Evolutionary conservation across 805 yeast genomes (phyloP).

Genomic region (Wickerhamomyces bovis): DNA sequence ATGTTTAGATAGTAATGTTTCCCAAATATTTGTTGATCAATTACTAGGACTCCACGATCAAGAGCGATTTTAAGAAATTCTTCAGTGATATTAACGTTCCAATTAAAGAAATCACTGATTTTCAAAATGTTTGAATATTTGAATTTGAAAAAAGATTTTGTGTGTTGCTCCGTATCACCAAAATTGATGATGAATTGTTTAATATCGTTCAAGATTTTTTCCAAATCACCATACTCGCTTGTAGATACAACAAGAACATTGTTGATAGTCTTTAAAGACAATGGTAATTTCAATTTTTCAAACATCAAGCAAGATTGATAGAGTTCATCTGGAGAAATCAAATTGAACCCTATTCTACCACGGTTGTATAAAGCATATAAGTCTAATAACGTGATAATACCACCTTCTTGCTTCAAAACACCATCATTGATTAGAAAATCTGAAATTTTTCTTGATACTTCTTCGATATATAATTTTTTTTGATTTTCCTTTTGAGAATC

Average conservation of each 20-base stretch:
- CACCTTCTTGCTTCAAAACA: constrained; percentile 46
- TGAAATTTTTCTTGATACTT: constrained; percentile 71
- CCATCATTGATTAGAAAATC: constrained; percentile 52
- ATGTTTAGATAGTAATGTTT: constrained; percentile 53
- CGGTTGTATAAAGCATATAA: constrained; percentile 59
- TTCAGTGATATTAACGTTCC: constrained; percentile 60
- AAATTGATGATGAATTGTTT: constrained; percentile 23
- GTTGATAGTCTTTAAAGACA: constrained; percentile 35
- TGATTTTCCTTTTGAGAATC: constrained; percentile 23
- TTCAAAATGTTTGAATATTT: constrained; percentile 21
- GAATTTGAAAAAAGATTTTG: constrained; percentile 19
- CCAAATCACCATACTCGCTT: constrained; percentile 30
- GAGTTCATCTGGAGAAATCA: constrained; percentile 67
- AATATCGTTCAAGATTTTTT: constrained; percentile 24
- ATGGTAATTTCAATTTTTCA: constrained; percentile 52
- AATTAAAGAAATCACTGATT: constrained; percentile 36
- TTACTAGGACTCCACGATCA: constrained; percentile 47
- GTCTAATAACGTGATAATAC: constrained; percentile 56
- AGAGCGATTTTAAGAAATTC: constrained; percentile 61
- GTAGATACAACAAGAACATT: constrained; percentile 36
- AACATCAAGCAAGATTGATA: constrained; percentile 54
- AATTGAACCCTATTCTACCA: constrained; percentile 56
- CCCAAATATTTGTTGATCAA: constrained; percentile 68
- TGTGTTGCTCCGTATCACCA: constrained; percentile 23
- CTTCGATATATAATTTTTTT: constrained; percentile 46